Evolutionary conservation across 2,329 filamentous ascomycete genomes (phyloP).

Genomic region (Penicillium freii): DNA sequence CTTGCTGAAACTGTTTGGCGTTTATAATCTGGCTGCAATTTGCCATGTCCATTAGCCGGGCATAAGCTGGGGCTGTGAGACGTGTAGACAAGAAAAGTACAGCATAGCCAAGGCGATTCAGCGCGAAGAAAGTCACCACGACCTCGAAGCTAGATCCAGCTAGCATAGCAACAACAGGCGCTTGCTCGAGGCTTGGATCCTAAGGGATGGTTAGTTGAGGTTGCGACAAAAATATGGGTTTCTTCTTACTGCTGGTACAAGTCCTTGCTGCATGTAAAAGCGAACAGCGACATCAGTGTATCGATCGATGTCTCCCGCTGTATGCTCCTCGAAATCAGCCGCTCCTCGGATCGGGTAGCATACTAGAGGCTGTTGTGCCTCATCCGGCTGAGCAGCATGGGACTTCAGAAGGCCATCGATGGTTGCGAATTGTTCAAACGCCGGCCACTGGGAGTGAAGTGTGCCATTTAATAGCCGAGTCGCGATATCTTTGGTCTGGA

Average conservation of each 20-base stretch:
- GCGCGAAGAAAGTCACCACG: slow-evolving; percentile 54
- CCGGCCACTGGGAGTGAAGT: slow-evolving; percentile 22
- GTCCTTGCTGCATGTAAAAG: slow-evolving; percentile 20
- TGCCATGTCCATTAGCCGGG: slow-evolving; percentile 45
- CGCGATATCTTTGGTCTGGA: slow-evolving; percentile 18
- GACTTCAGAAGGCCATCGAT: slow-evolving; percentile 23
- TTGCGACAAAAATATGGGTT: accelerated
- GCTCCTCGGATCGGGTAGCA: slow-evolving; percentile 21
- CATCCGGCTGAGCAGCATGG: slow-evolving; percentile 19
- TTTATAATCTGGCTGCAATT: slow-evolving; percentile 33
- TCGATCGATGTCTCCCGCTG: slow-evolving; percentile 20
- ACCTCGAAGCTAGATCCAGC: slow-evolving; percentile 57
- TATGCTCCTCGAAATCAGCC: slow-evolving; percentile 24
- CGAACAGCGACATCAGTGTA: slow-evolving; percentile 24
- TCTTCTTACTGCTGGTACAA: slow-evolving; percentile 18
- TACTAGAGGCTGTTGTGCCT: slow-evolving; percentile 15
- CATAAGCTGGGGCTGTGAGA: slow-evolving; percentile 52
- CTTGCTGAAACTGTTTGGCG: slow-evolving; percentile 22
- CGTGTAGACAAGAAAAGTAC: slow-evolving; percentile 56
- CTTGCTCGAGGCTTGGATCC: slow-evolving; percentile 33
- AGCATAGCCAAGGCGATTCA: slow-evolving; percentile 57
- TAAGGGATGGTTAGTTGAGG: neutral
- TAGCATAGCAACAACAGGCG: slow-evolving; percentile 51
- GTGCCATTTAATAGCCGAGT: slow-evolving; percentile 23
- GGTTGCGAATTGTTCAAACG: slow-evolving; percentile 20